Base-by-base conservation (phyloP, 2,329 filamentous ascomycete species). In the Rhinocladiella similis region DNA sequence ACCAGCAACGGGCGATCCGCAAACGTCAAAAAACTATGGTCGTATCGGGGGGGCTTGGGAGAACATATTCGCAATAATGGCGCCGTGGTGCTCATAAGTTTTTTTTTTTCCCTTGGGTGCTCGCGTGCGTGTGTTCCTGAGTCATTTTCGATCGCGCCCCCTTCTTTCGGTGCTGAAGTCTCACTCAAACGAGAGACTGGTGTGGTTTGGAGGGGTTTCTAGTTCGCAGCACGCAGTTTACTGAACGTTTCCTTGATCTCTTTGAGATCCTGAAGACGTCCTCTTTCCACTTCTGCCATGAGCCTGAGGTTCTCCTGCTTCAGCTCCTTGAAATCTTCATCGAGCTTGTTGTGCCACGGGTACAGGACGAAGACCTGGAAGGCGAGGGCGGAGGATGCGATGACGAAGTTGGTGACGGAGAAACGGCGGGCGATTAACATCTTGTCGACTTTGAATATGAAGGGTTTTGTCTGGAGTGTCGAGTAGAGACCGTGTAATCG, bases 301-400 rank as follows among this genome's bases (percentile, higher is more conserved):
- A 74, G 53, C 5, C 63, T 66, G 3, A 75, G 57, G 54, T 87
- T 83, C 62, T 87, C 84, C 54, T 76, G 77, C 66, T 82, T 84
- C 20, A 87, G 72, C 10, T 77, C 72, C 53, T 82, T 75, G 65
- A 88, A 87, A 57, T 83, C 81, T 18, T 80, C 77, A 60, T 87
- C 83, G 5, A 89, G 73, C 66, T 86, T 76, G 65, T 86, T 80
- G 70, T 88, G 85, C 85, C 85, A 88, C 1, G 86, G 86, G 69
- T 88, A 88, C 10, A 89, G 75, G 38, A 89, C 86, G 63, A 83
- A 85, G 48, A 88, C 83, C 71, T 88, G 85, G 69, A 89, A 89
- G 35, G 75, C 76, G 33, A 89, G 76, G 0, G 86, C 86, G 3
- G 84, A 86, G 27, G 79, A 80, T 51, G 84, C 86, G 58, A 89